Conservation (phyloP, 1,284 basidiomycete genomes). For the Neonothopanus nambi region DNA sequence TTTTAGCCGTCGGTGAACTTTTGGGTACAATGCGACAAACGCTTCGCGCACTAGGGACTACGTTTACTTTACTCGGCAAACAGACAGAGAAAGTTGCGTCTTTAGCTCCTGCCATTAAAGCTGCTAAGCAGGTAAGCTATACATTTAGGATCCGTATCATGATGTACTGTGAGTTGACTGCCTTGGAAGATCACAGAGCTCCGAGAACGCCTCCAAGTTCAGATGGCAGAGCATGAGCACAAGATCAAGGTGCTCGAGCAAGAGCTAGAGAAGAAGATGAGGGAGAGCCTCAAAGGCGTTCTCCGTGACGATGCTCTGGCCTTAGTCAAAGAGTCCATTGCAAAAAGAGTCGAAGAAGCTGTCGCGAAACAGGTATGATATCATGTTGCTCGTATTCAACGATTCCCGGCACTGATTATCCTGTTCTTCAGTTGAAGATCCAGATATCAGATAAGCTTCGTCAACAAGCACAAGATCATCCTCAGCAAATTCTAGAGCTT, state of each 20-base stretch:
- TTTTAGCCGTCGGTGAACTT: conserved; percentile 41
- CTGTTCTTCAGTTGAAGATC: conserved; percentile 35
- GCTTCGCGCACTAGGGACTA: conserved; percentile 35
- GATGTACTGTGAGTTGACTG: not conserved
- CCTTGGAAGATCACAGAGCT: conserved; percentile 39
- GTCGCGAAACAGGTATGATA: not conserved
- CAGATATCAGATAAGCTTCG: conserved; percentile 42
- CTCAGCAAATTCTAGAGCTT: conserved; percentile 39
- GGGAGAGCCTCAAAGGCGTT: conserved; percentile 35
- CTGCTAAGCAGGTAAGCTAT: conserved; percentile 40
- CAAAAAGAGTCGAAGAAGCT: not conserved
- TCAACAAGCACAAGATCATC: conserved; percentile 32
- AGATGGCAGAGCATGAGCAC: conserved; percentile 38
- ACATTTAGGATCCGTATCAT: too few relatives aligned
- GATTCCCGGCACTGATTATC: not conserved
- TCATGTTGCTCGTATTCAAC: too few relatives aligned
- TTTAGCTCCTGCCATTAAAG: conserved; percentile 45
- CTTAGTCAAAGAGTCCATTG: conserved; percentile 2
- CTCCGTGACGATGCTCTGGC: conserved; percentile 20
- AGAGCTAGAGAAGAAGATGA: conserved; percentile 36
- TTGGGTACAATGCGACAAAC: conserved; percentile 45
- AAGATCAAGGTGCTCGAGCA: conserved; percentile 36
- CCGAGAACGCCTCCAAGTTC: conserved; percentile 35
- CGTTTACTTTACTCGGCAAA: conserved; percentile 44
- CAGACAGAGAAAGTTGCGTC: conserved; percentile 44